Base-by-base conservation (phyloP, 1,284 basidiomycete genomes). In the Ganoderma multipileum region DNA sequence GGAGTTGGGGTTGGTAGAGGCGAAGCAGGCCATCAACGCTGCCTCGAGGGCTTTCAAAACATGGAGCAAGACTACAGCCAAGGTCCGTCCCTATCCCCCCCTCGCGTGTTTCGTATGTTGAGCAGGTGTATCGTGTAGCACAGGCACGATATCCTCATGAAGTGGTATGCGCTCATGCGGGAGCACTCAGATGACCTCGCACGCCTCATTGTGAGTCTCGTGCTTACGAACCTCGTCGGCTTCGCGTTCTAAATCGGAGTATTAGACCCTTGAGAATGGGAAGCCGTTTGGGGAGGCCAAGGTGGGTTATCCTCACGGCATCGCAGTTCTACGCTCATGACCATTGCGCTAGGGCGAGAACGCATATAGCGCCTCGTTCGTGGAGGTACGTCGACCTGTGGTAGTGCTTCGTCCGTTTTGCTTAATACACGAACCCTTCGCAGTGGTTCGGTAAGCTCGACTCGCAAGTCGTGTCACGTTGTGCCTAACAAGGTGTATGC, bases 251-350 rank as follows among this genome's bases (percentile, higher is more conserved):
- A 30, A 52, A 30, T 5, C 5, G 16, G 28, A 3, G 30, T 18
- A 6, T 18, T 9, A 95, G 93, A 95, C 95, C 6, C 83, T 95
- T 70, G 96, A 98, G 82, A 98, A 98, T 75, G 96, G 96, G 47
- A 98, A 98, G 83, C 86, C 95, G 3, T 83, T 97, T 63, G 81
- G 84, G 0, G 95, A 98, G 74, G 94, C 89, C 28, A 92, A 93
- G 85, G 93, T 91, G 71, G 30, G 74, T 50, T 33, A 41, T 41
- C 42, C 14, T 60, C 63, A 28, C 47, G 26, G 58, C 57, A 41
- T 4, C 33, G 9, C 1, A 4, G 11, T 33, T 52, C 5, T n/a
- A 36, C 28, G 47, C 33, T 52, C 62, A 64, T 23, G 41, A 33
- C 55, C 33, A 64, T 1, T 1, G 57, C n/a, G 18, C 23, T 68